Percentiles rank a stretch among this genome's conserved stretches.
phyloP scores from a whole-genome alignment of 257 asterid species.

The Osmanthus fragrans region DNA sequence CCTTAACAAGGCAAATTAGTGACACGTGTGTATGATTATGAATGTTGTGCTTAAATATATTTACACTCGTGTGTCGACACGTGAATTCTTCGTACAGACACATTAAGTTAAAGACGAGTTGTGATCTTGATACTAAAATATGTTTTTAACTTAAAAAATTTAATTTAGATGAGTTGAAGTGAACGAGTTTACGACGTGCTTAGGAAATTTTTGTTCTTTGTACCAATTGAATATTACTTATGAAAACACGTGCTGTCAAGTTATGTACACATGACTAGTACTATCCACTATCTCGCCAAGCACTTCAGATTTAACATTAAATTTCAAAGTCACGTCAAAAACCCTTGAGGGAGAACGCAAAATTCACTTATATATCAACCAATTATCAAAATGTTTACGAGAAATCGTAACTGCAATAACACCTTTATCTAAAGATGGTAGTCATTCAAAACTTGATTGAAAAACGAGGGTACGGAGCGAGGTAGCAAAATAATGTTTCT shows the following conservation, averaged over 20 bases:
- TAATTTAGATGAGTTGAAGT: too few species aligned
- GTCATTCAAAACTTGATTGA: too few species aligned
- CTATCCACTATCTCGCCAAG: slow-evolving; percentile 14
- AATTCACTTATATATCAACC: not conserved
- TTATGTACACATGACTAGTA: slow-evolving; percentile 10
- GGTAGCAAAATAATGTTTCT: slow-evolving; percentile 28
- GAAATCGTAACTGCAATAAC: not conserved
- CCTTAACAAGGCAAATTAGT: slow-evolving; percentile 17
- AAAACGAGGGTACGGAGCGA: not conserved
- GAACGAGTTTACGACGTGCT: too few species aligned
- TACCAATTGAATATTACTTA: not conserved
- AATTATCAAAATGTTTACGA: not conserved
- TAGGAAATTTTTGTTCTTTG: too few species aligned
- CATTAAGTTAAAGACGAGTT: too few species aligned
- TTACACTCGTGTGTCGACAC: slow-evolving; percentile 22
- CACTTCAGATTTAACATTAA: slow-evolving; percentile 7
- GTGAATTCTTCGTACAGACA: too few species aligned
- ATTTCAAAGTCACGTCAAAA: slow-evolving; percentile 2
- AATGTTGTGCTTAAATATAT: slow-evolving; percentile 8
- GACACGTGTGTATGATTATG: slow-evolving; percentile 28
- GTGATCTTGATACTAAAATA: too few species aligned
- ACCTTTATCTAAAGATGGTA: not conserved
- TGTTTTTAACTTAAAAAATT: not conserved
- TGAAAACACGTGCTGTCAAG: not conserved
- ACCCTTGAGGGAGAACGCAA: slow-evolving; percentile 31